phyloP scores from a whole-genome alignment of 306 rosid genomes.

The Glycine latifolia region DNA sequence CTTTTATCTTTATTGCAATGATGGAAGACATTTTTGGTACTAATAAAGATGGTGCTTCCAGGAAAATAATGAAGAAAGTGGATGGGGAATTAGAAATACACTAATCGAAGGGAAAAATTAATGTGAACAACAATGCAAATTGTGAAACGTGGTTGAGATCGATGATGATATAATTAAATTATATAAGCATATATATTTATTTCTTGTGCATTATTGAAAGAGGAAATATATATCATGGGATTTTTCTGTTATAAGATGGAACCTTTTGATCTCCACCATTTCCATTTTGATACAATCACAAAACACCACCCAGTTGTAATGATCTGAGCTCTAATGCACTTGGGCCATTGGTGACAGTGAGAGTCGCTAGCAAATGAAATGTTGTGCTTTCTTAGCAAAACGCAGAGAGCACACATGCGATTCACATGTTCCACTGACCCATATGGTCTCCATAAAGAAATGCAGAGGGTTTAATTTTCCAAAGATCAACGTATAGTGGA shows the following conservation, averaged over 20 bases:
- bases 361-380: neutral
- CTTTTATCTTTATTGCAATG: conserved; percentile 41
- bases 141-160: conserved; percentile 1
- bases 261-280: conserved; percentile 20
- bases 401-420: neutral
- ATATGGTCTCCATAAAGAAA: conserved; percentile 20
- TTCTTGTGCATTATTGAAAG: neutral
- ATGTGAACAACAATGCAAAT: conserved; percentile 9
- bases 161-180: conserved; percentile 1
- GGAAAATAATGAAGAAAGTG: conserved; percentile 44
- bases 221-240: neutral
- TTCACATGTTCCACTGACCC: conserved; percentile 35
- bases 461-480: neutral
- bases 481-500: conserved; percentile 15
- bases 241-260: conserved; percentile 33
- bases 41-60: conserved; percentile 31
- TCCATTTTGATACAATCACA: conserved; percentile 24
- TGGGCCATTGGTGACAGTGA: conserved; percentile 1
- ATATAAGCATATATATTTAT: neutral
- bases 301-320: neutral
- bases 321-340: neutral
- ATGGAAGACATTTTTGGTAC: conserved; percentile 45
- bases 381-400: neutral
- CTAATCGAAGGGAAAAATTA: neutral
- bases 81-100: conserved; percentile 27